A percentile compares a stretch with the other conserved stretches of the same genome.
Evolutionary conservation across 176 grass and related monocot genomes (phyloP).

Genomic region (Elaeis guineensis): DNA sequence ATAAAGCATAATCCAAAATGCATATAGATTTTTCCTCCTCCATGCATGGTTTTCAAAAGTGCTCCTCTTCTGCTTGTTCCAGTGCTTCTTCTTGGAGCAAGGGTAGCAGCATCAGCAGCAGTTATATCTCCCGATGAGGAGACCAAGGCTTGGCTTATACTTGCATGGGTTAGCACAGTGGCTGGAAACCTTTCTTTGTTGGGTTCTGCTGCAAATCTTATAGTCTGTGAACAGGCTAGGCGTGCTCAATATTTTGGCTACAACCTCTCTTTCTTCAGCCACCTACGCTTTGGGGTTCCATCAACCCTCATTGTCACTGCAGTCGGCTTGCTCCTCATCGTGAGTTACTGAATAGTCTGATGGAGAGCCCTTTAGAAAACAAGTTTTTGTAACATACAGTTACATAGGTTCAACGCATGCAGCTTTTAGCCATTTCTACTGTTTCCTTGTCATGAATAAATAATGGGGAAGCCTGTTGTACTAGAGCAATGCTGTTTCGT

Average conservation of each 20-base stretch:
- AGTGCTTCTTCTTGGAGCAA: constrained; percentile 67
- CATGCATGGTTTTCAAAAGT: too few species aligned
- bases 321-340: constrained; percentile 60
- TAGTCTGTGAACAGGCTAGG: constrained; percentile 86
- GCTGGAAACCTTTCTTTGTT: constrained; percentile 90
- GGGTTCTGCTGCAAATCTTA: constrained; percentile 77
- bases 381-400: too few species aligned
- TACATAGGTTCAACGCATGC: too few species aligned
- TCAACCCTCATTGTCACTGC: constrained; percentile 53
- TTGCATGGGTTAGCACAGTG: constrained; percentile 94
- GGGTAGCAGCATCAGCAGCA: constrained; percentile 62
- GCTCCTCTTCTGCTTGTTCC: background rate
- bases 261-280: constrained; percentile 71
- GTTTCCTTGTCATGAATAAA: too few species aligned
- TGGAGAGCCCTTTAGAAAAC: background rate
- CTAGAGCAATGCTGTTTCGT: too few species aligned
- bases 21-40: too few species aligned
- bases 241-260: constrained; percentile 55
- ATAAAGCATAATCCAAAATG: too few species aligned
- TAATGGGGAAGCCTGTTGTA: too few species aligned
- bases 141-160: constrained; percentile 70
- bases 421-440: too few species aligned
- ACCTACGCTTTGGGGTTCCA: constrained; percentile 69
- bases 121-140: constrained; percentile 33
- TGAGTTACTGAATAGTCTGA: constrained; percentile 24